These are phyloP conservation scores for Zymoseptoria tritici DNA, from an alignment of 2,329 filamentous ascomycete species.

Conservation along the genomic window DNA sequence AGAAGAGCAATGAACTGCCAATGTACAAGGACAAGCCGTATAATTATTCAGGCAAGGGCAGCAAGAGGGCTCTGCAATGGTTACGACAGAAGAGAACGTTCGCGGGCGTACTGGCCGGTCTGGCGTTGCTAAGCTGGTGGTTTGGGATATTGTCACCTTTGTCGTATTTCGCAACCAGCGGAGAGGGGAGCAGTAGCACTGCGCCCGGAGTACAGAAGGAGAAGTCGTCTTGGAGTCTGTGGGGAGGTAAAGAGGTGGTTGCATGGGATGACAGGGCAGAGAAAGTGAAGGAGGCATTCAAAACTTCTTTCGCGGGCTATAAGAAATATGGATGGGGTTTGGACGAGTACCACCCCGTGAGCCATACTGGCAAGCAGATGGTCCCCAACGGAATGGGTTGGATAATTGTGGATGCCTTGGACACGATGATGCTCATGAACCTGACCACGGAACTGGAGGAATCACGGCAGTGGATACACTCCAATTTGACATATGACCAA, in stretches of 20 bases:
- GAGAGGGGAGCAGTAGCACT: neutral
- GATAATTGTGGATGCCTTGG: constrained; percentile 94
- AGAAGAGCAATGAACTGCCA: constrained; percentile 56
- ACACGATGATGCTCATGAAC: constrained; percentile 98
- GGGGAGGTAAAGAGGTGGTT: constrained; percentile 44
- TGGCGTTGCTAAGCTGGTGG: constrained; percentile 59
- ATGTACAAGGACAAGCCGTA: constrained; percentile 99
- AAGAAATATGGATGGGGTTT: constrained; percentile 92
- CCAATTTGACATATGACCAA: constrained; percentile 75
- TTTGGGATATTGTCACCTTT: constrained; percentile 52
- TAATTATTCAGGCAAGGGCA: constrained; percentile 52
- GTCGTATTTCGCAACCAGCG: constrained; percentile 16
- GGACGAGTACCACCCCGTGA: constrained; percentile 79
- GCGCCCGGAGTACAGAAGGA: constrained; percentile 21
- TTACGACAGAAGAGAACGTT: constrained; percentile 55
- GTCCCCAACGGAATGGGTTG: constrained; percentile 82
- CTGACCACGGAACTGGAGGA: constrained; percentile 76
- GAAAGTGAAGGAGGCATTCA: constrained; percentile 80
- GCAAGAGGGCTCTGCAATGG: constrained; percentile 36
- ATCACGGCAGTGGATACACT: constrained; percentile 82
- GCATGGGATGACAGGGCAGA: constrained; percentile 76
- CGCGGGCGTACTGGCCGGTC: constrained; percentile 46
- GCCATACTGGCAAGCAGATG: constrained; percentile 77
- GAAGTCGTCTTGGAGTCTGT: constrained; percentile 40
- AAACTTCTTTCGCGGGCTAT: constrained; percentile 87